Percentiles rank a stretch among this genome's conserved stretches.
Evolutionary conservation across 352 stramenopile species (phyloP).

Genomic region (Globisporangium viniferum): DNA sequence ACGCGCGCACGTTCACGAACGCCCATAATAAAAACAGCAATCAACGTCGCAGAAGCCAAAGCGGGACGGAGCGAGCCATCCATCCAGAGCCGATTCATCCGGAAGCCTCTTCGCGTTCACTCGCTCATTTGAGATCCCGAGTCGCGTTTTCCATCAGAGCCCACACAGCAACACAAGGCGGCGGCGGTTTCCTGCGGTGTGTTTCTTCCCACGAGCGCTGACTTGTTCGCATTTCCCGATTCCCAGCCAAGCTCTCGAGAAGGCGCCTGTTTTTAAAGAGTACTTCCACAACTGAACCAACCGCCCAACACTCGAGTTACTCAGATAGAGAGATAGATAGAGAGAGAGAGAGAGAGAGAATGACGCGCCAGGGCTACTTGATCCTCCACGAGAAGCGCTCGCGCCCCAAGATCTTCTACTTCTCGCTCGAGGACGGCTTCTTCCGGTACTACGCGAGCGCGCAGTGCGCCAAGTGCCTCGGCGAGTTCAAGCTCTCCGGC

Average conservation of each 20-base stretch:
- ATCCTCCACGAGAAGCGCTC: constrained; percentile 69
- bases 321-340: neutral
- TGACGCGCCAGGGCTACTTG: constrained; percentile 78
- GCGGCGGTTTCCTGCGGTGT: neutral
- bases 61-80: neutral
- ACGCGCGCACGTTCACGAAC: neutral
- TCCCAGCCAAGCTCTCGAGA: neutral
- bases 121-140: neutral
- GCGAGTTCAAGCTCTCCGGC: constrained; percentile 72
- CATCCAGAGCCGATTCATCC: neutral
- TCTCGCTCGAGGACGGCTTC: constrained; percentile 79
- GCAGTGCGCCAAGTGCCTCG: constrained; percentile 37
- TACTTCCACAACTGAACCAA: neutral
- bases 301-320: neutral
- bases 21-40: neutral
- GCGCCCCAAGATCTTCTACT: constrained; percentile 54
- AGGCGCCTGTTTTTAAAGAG: neutral
- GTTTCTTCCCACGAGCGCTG: neutral
- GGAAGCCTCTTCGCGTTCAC: neutral
- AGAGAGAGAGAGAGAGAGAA: constrained; percentile 9
- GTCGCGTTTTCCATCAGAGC: neutral
- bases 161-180: neutral
- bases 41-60: neutral
- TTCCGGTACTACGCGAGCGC: constrained; percentile 61
- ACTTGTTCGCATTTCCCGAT: neutral